Evolutionary conservation across 208 protist species (phyloP).

Genomic region (Wallacemonas sp.): DNA sequence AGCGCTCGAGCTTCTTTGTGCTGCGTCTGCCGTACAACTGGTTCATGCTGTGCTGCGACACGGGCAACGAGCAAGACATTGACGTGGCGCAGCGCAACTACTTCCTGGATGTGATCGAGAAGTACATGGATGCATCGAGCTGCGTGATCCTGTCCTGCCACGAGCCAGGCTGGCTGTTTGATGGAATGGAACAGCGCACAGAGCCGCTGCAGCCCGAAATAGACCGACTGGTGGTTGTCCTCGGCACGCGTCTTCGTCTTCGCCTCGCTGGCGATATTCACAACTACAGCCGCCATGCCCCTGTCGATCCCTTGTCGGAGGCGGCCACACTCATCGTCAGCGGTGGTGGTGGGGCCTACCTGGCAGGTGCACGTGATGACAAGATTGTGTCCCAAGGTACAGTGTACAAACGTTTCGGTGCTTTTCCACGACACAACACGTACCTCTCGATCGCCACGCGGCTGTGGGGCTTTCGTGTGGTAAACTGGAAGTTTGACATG

Average conservation of each 20-base stretch:
- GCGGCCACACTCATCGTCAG: constrained; percentile 74
- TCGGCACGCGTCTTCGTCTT: constrained; percentile 72
- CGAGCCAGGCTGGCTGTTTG: constrained; percentile 76
- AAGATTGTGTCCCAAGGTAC: constrained; percentile 66
- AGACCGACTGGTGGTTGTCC: constrained; percentile 40
- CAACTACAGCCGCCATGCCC: constrained; percentile 82
- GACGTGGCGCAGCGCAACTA: constrained; percentile 83
- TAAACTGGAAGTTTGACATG: constrained; percentile 90
- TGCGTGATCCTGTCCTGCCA: constrained; percentile 73
- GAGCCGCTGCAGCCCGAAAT: constrained; percentile 52
- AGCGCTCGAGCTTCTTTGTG: constrained; percentile 81
- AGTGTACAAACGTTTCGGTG: constrained; percentile 46
- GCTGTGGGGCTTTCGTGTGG: constrained; percentile 69
- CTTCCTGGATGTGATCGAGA: constrained; percentile 71
- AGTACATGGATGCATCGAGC: constrained; percentile 68
- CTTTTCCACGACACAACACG: constrained; percentile 67
- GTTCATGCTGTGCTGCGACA: constrained; percentile 85
- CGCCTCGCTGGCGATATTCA: constrained; percentile 84
- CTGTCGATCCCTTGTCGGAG: constrained; percentile 47
- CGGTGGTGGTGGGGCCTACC: constrained; percentile 80
- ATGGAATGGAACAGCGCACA: constrained; percentile 52
- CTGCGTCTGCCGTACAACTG: constrained; percentile 79
- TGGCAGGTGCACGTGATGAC: constrained; percentile 66
- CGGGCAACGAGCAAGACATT: constrained; percentile 74
- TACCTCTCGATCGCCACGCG: constrained; percentile 58